phyloP scores from a whole-genome alignment of 192 early-diverging fungal genomes.

The Coemansia sp. region DNA sequence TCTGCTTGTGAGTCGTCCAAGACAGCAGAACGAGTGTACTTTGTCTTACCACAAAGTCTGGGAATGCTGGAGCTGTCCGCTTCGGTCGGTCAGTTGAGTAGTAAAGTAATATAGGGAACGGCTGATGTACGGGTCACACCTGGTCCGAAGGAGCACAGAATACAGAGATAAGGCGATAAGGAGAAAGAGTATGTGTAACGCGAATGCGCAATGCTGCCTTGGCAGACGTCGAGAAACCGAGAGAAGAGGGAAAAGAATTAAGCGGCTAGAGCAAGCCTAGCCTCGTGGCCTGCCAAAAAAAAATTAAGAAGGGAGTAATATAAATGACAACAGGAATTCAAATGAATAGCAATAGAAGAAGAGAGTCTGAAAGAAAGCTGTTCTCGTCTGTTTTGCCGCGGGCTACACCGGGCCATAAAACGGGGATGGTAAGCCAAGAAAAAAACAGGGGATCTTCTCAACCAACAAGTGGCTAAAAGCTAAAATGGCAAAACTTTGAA shows the following conservation, averaged over 20 bases:
- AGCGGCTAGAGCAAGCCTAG: constrained; percentile 4
- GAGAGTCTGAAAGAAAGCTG: background rate
- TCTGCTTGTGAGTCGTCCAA: background rate
- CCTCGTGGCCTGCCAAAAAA: constrained; percentile 1
- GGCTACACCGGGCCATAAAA: background rate
- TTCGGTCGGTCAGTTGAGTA: background rate
- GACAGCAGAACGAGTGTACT: background rate
- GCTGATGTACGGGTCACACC: background rate
- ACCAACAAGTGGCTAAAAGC: background rate
- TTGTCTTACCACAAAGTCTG: background rate
- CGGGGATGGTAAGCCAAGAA: constrained; percentile 6
- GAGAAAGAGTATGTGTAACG: background rate
- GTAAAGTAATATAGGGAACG: background rate
- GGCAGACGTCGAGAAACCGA: background rate
- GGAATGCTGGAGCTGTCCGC: background rate
- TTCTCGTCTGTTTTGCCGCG: background rate
- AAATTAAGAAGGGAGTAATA: background rate
- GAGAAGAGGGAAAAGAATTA: background rate
- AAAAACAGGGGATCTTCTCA: constrained; percentile 5
- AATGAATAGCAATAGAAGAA: constrained; percentile 10
- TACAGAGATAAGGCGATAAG: background rate
- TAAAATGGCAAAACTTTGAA: background rate
- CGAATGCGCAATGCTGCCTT: constrained; percentile 4
- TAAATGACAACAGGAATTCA: background rate
- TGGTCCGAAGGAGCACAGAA: background rate